A percentile compares a stretch with the other conserved stretches of the same genome.
Conservation (phyloP, 164 flowering plant species). For the Vitis rupestris region DNA sequence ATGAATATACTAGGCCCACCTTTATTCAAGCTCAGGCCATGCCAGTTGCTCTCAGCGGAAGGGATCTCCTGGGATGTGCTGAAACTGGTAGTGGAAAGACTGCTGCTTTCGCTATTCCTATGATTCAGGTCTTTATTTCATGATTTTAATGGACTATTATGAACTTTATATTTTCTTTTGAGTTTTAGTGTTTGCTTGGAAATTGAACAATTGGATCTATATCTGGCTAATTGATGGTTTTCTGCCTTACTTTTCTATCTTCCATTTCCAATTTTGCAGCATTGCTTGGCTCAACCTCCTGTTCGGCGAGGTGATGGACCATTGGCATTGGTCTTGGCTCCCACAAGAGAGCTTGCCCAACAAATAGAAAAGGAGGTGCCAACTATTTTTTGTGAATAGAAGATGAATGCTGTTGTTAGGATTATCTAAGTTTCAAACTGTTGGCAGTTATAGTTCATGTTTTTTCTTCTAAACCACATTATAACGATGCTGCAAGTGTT, state of each 20-base stretch:
- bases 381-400: neutral
- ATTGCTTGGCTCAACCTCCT: conserved; percentile 57
- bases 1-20: conserved; percentile 60
- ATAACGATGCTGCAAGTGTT: neutral
- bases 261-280: conserved; percentile 27
- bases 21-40: conserved; percentile 67
- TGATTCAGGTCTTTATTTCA: conserved; percentile 49
- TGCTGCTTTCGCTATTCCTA: conserved; percentile 66
- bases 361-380: conserved; percentile 57
- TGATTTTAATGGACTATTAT: neutral
- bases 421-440: too few species aligned
- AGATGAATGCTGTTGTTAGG: neutral
- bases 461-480: neutral
- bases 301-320: conserved; percentile 63
- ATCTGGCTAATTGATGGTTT: neutral
- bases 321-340: conserved; percentile 58
- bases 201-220: neutral
- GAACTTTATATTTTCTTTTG: neutral
- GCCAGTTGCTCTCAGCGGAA: conserved; percentile 65
- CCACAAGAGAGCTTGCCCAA: conserved; percentile 74
- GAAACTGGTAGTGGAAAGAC: conserved; percentile 79
- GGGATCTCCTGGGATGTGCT: conserved; percentile 67
- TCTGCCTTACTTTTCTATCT: neutral
- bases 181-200: neutral
- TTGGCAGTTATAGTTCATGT: neutral